A percentile compares a stretch with the other conserved stretches of the same genome.
Evolutionary conservation across 2,329 filamentous ascomycete species (phyloP).

Genomic region (Zymoseptoria crescenta): DNA sequence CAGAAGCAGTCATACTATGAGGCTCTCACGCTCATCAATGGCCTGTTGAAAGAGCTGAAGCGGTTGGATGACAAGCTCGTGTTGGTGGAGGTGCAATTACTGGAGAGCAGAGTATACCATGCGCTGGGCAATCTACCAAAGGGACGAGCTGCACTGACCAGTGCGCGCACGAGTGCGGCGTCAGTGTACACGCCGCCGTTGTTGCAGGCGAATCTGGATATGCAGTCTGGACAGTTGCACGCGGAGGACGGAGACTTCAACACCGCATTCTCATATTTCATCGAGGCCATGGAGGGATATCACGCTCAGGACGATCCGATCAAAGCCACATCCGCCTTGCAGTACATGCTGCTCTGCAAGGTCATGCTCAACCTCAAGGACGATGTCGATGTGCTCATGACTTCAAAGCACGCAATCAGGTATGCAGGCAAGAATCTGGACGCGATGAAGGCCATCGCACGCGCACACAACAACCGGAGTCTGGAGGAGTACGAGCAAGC

Average conservation of each 20-base stretch:
- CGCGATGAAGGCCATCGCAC: conserved; percentile 97
- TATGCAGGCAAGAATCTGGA: conserved; percentile 94
- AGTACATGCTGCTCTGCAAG: conserved; percentile 99
- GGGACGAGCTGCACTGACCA: conserved; percentile 87
- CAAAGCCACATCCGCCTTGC: conserved; percentile 91
- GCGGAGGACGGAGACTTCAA: conserved; percentile 99
- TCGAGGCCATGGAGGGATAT: conserved; percentile 96
- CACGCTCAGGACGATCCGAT: conserved; percentile 79
- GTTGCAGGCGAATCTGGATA: conserved; percentile 91
- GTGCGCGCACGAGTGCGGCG: conserved; percentile 86
- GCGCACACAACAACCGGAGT: conserved; percentile 89
- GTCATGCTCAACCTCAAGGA: conserved; percentile 97
- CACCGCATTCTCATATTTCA: conserved; percentile 97
- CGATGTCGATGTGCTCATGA: conserved; percentile 91
- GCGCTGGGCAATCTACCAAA: conserved; percentile 94
- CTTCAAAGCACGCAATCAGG: conserved; percentile 91
- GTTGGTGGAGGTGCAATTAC: conserved; percentile 91
- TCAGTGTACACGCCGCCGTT: conserved; percentile 95
- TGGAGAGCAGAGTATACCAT: conserved; percentile 96
- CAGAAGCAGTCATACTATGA: conserved; percentile 97
- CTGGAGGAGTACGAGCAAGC: conserved; percentile 96
- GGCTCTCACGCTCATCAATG: conserved; percentile 91
- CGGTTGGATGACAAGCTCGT: conserved; percentile 97
- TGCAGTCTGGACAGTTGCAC: conserved; percentile 98
- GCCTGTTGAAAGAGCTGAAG: conserved; percentile 91